Evolutionary conservation across 306 rosid genomes (phyloP), one percentile per base, ranked within the genome.

Genomic region (Castanea crenata): DNA sequence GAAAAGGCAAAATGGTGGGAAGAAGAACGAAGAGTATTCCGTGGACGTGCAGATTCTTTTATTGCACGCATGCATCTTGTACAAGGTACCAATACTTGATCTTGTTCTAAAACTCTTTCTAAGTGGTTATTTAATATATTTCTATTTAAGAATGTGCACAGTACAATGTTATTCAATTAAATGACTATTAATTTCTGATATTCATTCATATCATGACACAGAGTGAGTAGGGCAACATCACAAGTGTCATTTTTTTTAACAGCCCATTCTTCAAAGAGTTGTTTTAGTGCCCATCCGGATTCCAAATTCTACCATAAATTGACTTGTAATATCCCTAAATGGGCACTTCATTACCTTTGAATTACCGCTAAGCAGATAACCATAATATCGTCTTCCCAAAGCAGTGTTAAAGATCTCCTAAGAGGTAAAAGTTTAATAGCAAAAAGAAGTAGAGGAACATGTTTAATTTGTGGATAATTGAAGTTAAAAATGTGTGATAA

Each of bases 31-130:
- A 92, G 83, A 18, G 97, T 96, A 54, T 96, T 96, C 72, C 89
- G 74, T 18, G 99, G 99, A 32, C 85, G 98, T 78, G 99, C 94
- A 32, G 98, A 96, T 81, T 91, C 98, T 79, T 96, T 96, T 84
- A 92, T 96, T 13, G 98, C 98, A 57, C 80, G 97, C 67, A 96
- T 96, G 99, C 99, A 88, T 90, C 99, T 93, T 35, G 99, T 96
- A 78, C 99, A 96, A 96, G 99, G 99, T 96, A 90, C 82, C 77
- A 76, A 31, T 51, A 15, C 80, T 67, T 8, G 6, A 62, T 58
- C 35, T 44, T 63, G 8, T 32, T 72, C 67, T 23, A 55, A 65
- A 78, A 58, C 59, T 23, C 31, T 76, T 77, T 56, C 70, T 74
- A 74, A 7, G 20, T 1, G 73, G 57, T 78, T 79, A 74, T 73